Evolutionary conservation across 441 rosid genomes (phyloP).

Genomic region (Geranium incanum): DNA sequence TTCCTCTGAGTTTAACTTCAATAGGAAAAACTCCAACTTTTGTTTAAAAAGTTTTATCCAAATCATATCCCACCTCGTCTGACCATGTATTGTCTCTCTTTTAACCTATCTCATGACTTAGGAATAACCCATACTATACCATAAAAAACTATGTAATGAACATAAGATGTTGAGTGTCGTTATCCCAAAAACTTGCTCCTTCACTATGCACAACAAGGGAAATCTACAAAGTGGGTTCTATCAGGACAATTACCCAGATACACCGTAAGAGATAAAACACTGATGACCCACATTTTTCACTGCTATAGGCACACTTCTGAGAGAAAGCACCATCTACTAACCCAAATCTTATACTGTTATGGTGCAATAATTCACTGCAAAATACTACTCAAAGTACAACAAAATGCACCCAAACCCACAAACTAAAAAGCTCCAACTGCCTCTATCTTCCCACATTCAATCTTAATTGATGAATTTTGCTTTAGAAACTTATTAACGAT

Average conservation of each 20-base stretch:
- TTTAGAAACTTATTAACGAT: background rate
- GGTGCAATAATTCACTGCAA: background rate
- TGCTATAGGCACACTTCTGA: background rate
- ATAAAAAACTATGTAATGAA: background rate
- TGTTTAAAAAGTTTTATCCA: too few relatives aligned
- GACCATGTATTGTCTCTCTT: background rate
- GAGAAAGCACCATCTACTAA: background rate
- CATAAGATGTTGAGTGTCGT: background rate
- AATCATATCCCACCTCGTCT: too few relatives aligned
- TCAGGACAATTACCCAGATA: background rate
- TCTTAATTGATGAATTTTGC: background rate
- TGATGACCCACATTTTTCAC: background rate
- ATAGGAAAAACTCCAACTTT: too few relatives aligned
- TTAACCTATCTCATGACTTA: background rate
- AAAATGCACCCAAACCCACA: background rate
- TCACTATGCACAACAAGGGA: background rate
- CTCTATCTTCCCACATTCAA: background rate
- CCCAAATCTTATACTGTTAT: background rate
- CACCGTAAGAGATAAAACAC: background rate
- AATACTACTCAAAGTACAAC: background rate
- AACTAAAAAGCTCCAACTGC: background rate
- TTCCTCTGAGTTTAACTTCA: background rate
- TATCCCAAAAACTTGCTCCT: constrained; percentile 4
- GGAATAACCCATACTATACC: background rate
- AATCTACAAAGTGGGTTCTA: background rate